phyloP scores from a whole-genome alignment of 768 basidiomycete species.

The Cyathus striatus region DNA sequence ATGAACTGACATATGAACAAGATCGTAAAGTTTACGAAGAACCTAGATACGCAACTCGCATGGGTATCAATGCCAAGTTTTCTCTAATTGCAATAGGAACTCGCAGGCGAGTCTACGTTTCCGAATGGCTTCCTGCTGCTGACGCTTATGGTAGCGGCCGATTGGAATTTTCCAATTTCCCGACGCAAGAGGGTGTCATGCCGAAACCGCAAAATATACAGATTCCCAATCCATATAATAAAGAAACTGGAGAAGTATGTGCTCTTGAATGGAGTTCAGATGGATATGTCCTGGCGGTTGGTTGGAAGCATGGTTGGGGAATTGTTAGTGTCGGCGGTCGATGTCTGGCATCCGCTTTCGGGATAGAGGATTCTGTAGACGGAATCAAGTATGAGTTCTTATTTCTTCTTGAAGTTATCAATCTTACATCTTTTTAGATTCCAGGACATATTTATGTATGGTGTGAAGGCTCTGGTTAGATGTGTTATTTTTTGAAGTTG shows the following conservation, averaged over 20 bases:
- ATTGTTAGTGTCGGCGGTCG: conserved; percentile 87
- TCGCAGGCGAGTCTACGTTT: conserved; percentile 36
- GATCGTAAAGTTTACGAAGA: conserved; percentile 45
- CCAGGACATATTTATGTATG: conserved; percentile 84
- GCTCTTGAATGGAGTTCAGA: conserved; percentile 91
- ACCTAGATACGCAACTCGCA: conserved; percentile 56
- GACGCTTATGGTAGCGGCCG: conserved; percentile 42
- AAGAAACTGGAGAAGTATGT: conserved; percentile 55
- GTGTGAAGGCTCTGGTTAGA: conserved; percentile 68
- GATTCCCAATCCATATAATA: conserved; percentile 57
- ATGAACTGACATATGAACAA: conserved; percentile 24
- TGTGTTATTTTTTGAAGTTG: not conserved
- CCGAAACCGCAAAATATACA: conserved; percentile 59
- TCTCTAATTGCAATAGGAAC: conserved; percentile 82
- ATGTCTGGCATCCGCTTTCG: conserved; percentile 76
- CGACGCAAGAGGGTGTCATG: conserved; percentile 50
- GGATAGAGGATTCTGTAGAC: conserved; percentile 58
- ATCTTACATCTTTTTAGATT: conserved; percentile 33
- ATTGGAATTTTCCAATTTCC: conserved; percentile 65
- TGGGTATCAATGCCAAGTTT: conserved; percentile 76
- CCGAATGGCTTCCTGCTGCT: not conserved
- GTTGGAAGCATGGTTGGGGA: conserved; percentile 88
- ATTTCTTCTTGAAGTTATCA: conserved; percentile 2
- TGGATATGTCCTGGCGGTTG: conserved; percentile 91
- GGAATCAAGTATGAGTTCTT: conserved; percentile 36